phyloP scores from a whole-genome alignment of 2,329 filamentous ascomycete genomes.

The Thelonectria rubi region DNA sequence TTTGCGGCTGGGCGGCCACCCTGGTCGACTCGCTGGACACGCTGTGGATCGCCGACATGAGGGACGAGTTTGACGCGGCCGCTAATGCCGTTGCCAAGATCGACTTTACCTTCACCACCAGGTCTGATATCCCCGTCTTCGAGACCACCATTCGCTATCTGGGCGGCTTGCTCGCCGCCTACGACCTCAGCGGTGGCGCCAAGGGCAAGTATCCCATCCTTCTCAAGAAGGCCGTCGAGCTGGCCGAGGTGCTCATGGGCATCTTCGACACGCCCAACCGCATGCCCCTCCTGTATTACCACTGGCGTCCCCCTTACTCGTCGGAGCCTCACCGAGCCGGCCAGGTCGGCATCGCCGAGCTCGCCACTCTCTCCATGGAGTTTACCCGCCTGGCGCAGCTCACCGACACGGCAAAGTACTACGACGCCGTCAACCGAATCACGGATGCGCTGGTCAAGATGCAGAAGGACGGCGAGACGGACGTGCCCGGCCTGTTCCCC shows the following conservation, averaged over 20 bases:
- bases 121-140: constrained; percentile 83
- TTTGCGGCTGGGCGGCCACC: constrained; percentile 91
- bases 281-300: constrained; percentile 86
- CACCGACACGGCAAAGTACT: constrained; percentile 83
- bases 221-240: constrained; percentile 79
- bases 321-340: constrained; percentile 71
- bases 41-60: constrained; percentile 85
- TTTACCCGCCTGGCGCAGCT: constrained; percentile 90
- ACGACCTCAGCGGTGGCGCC: constrained; percentile 78
- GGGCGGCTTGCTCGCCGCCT: constrained; percentile 84
- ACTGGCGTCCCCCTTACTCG: constrained; percentile 74
- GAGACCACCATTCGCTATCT: constrained; percentile 93
- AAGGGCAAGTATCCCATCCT: constrained; percentile 69
- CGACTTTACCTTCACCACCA: constrained; percentile 79
- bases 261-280: constrained; percentile 93
- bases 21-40: constrained; percentile 85
- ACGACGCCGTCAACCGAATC: constrained; percentile 87
- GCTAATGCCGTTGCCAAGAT: constrained; percentile 75
- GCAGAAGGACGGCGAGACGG: constrained; percentile 71
- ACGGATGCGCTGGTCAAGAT: constrained; percentile 80
- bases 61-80: constrained; percentile 82
- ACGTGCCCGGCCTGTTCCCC: constrained; percentile 83
- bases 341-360: constrained; percentile 70
- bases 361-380: constrained; percentile 84
- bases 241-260: constrained; percentile 82